Evolutionary conservation across 1,139 yeast genomes (phyloP), one percentile per base, ranked within the genome.

Genomic region (Suhomyces bribrorum): DNA sequence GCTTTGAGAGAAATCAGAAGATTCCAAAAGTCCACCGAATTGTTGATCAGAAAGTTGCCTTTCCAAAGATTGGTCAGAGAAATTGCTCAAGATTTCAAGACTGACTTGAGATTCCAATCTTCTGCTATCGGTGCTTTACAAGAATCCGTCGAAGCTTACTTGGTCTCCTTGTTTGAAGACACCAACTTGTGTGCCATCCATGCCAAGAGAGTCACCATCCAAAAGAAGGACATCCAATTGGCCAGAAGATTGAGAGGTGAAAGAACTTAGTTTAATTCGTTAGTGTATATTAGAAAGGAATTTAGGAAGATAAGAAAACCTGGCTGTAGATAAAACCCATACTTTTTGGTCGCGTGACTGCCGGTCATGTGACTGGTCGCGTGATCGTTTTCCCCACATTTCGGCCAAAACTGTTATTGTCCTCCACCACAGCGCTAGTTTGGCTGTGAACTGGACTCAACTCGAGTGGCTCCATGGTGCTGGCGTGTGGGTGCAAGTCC

Each of bases 181-280:
- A 90, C 97, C 60, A 90, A 90, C 83, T 82, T 90, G 79, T 92
- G 97, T 77, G 97, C 97, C 61, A 88, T 92, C 63, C 97, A 90
- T 79, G 97, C 97, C 66, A 90, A 90, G 90, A 50, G 97, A 81
- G 97, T 90, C 64, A 90, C 97, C 55, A 90, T 90, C 73, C 97
- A 90, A 79, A 92, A 90, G 94, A 90, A 90, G 83, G 97, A 90
- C 72, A 88, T 90, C 69, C 95, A 88, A 75, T 84, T 90, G 69
- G 97, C 97, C 56, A 89, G 97, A 81, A 90, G 97, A 84, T 85
- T 90, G 70, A 89, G 97, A 79, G 97, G 97, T 71, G 97, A 84
- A 77, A 83, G 92, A 81, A 77, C 87, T 57, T 82, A 77, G 35
- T 36, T 36, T 36, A 36, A 18, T 36, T 36, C 39, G 39, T 36